Evolutionary conservation across 352 stramenopile species (phyloP).

Genomic region (Plasmopara halstedii): DNA sequence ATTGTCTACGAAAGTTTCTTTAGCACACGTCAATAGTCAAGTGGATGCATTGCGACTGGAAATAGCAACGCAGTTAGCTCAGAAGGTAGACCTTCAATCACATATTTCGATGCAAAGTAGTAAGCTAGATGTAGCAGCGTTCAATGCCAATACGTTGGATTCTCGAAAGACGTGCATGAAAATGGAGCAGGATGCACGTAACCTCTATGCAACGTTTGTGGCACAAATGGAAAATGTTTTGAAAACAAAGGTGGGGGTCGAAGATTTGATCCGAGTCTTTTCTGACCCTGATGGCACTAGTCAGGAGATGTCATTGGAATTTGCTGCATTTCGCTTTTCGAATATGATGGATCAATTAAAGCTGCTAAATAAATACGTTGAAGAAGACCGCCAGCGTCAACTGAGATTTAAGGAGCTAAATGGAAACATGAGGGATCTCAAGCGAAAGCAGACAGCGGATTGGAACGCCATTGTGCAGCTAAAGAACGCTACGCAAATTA

Average conservation of each 20-base stretch:
- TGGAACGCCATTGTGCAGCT: conserved; percentile 38
- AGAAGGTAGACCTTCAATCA: conserved; percentile 35
- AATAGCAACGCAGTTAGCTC: conserved; percentile 19
- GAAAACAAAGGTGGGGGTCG: conserved; percentile 39
- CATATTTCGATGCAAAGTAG: conserved; percentile 31
- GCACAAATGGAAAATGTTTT: conserved; percentile 46
- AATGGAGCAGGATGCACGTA: conserved; percentile 49
- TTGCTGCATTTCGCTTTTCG: conserved; percentile 31
- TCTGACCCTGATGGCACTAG: conserved; percentile 40
- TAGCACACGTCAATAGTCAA: conserved; percentile 26
- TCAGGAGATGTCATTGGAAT: conserved; percentile 42
- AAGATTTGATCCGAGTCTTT: conserved; percentile 66
- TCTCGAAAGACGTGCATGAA: conserved; percentile 40
- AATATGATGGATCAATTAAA: conserved; percentile 52
- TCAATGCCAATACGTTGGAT: conserved; percentile 43
- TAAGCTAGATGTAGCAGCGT: conserved; percentile 60
- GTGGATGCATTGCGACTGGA: conserved; percentile 31
- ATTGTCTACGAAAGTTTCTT: conserved; percentile 48
- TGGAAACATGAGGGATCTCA: conserved; percentile 39
- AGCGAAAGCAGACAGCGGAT: conserved; percentile 36
- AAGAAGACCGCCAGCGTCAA: conserved; percentile 37
- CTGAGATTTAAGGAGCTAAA: conserved; percentile 41
- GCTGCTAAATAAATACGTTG: conserved; percentile 34
- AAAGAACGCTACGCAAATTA: conserved; percentile 19
- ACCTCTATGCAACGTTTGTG: conserved; percentile 54